Percentiles rank a stretch among this genome's conserved stretches.
These are phyloP conservation scores for Entamoeba dispar DNA, from an alignment of 208 protist species.

Conservation along the genomic window DNA sequence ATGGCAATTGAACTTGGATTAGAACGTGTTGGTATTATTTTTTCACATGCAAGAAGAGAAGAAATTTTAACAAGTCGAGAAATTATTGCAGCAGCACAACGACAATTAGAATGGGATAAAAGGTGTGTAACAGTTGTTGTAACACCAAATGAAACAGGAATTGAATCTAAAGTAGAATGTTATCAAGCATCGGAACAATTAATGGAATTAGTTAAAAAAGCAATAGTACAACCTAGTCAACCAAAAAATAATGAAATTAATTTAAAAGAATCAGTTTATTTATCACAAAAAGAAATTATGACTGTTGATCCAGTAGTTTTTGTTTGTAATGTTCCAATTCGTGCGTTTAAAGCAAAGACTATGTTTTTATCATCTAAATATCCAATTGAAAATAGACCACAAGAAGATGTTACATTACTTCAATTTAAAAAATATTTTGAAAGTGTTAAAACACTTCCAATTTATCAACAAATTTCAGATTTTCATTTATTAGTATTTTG, in stretches of 20 bases:
- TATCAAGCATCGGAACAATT: neutral
- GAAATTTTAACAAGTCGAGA: neutral
- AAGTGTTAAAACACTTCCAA: neutral
- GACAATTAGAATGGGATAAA: neutral
- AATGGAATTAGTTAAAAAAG: neutral
- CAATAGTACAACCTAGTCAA: neutral
- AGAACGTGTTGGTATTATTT: neutral
- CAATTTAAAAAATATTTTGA: neutral
- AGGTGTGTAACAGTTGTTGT: neutral
- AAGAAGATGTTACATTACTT: neutral
- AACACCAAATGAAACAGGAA: neutral
- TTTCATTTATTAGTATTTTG: neutral
- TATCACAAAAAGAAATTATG: neutral
- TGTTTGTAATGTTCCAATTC: neutral
- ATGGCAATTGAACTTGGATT: neutral
- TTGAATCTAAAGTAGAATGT: neutral
- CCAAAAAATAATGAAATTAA: neutral
- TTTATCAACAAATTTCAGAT: neutral
- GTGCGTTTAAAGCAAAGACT: neutral
- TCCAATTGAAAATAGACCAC: neutral
- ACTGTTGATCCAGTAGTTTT: neutral
- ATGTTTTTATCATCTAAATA: neutral
- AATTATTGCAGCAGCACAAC: neutral
- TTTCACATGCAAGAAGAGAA: neutral
- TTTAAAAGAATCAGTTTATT: neutral